A percentile compares a stretch with the other conserved stretches of the same genome.
phyloP scores from a whole-genome alignment of 352 stramenopile genomes.

The Pythium insidiosum region DNA sequence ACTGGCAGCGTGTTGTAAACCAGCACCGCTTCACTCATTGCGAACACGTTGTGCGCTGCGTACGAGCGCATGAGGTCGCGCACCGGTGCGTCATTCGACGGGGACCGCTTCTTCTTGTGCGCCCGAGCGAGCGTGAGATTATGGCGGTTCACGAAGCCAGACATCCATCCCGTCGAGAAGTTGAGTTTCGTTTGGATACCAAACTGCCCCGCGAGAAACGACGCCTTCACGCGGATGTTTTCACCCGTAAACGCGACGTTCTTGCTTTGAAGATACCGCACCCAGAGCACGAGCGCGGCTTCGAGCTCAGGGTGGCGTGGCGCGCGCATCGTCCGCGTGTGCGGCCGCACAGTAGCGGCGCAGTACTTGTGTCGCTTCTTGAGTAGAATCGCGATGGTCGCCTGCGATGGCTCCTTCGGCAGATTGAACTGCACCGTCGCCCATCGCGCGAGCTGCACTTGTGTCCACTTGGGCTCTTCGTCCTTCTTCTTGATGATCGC shows the following conservation, averaged over 20 bases:
- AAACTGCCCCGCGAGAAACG: constrained; percentile 6
- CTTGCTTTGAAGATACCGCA: constrained; percentile 13
- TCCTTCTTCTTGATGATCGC: constrained; percentile 16
- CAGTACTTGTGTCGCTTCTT: constrained; percentile 13
- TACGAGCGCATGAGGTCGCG: constrained; percentile 2
- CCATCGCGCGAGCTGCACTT: constrained; percentile 15
- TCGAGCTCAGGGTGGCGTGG: constrained; percentile 11
- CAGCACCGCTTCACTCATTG: constrained; percentile 5
- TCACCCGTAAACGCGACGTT: constrained; percentile 12
- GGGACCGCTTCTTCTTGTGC: constrained; percentile 12
- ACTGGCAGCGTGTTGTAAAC: constrained; percentile 12
- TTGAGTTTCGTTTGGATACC: constrained; percentile 9
- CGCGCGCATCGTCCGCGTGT: constrained; percentile 12
- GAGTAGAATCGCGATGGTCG: constrained; percentile 12
- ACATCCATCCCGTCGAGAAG: constrained; percentile 17
- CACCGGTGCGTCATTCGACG: constrained; percentile 4
- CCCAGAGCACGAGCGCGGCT: constrained; percentile 11
- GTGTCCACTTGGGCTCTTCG: constrained; percentile 14
- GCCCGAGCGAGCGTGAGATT: constrained; percentile 9
- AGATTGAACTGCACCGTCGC: constrained; percentile 12
- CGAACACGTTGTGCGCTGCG: constrained; percentile 9
- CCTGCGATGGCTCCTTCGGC: constrained; percentile 14
- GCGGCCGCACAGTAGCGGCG: constrained; percentile 8
- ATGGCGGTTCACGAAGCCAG: constrained; percentile 12
- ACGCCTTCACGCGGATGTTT: constrained; percentile 17